A percentile compares a stretch with the other conserved stretches of the same genome.
Evolutionary conservation across 176 grass and related monocot species (phyloP).

Genomic region (Oryza rufipogon): DNA sequence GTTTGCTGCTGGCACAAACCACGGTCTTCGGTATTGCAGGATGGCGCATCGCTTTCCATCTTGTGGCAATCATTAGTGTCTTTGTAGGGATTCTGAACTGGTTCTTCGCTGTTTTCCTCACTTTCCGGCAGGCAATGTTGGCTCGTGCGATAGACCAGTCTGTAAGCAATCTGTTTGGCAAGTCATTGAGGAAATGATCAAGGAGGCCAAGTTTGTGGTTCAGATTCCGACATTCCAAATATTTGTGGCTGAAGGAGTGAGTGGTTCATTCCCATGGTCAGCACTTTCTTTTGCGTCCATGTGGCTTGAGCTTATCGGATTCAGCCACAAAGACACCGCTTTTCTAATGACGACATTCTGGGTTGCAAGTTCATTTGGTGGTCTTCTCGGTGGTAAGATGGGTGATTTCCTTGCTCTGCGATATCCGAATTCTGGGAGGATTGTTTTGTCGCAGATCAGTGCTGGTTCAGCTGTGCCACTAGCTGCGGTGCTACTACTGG

Average conservation of each 20-base stretch:
- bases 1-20: conserved; percentile 65
- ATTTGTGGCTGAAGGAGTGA: conserved; percentile 73
- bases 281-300: conserved; percentile 63
- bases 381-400: conserved; percentile 58
- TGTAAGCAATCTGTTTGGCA: conserved; percentile 25
- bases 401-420: conserved; percentile 56
- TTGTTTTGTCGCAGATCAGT: conserved; percentile 74
- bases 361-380: conserved; percentile 58
- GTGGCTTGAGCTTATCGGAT: conserved; percentile 61
- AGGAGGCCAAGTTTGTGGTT: conserved; percentile 61
- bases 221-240: conserved; percentile 71
- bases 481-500: conserved; percentile 57
- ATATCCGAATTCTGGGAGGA: conserved; percentile 59
- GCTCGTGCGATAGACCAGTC: background rate
- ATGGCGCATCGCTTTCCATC: conserved; percentile 85
- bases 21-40: conserved; percentile 76
- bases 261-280: conserved; percentile 68
- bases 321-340: conserved; percentile 56
- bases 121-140: background rate
- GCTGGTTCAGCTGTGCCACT: conserved; percentile 58
- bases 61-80: conserved; percentile 68
- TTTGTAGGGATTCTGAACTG: conserved; percentile 58
- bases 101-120: conserved; percentile 56
- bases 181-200: conserved; percentile 48
- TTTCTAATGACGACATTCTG: conserved; percentile 56